Conservation (phyloP, 1,284 basidiomycete species). For the Hymenochaete sp. region DNA sequence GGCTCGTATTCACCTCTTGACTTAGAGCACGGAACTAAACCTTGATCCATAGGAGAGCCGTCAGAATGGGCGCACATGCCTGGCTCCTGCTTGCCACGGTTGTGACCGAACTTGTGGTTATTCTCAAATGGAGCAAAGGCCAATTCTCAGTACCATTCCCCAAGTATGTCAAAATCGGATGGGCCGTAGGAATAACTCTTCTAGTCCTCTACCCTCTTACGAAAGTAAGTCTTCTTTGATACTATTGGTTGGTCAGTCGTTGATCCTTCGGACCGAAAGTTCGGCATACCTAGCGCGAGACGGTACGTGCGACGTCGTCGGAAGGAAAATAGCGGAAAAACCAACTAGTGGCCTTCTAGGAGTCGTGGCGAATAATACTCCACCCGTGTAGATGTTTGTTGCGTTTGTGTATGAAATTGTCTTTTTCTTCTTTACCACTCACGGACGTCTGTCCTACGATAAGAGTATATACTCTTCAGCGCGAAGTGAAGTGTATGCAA, state of each 20-base stretch:
- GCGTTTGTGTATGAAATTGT: no score
- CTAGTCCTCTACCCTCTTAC: slow-evolving; percentile 61
- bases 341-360: no score
- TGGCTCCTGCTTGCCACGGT: slow-evolving; percentile 79
- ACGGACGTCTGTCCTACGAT: no score
- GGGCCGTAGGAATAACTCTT: slow-evolving; percentile 45
- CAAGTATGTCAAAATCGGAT: slow-evolving; percentile 51
- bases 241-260: slow-evolving; percentile 6
- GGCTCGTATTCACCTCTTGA: slow-evolving; percentile 35
- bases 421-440: no score
- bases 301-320: slow-evolving; percentile 27
- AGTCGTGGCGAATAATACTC: no score
- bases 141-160: slow-evolving; percentile 62
- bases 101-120: slow-evolving; percentile 64
- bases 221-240: slow-evolving; percentile 37
- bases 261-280: not conserved
- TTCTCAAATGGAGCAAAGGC: slow-evolving; percentile 70
- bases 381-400: no score
- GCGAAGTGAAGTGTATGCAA: no score
- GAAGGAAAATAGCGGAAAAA: no score
- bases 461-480: no score
- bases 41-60: slow-evolving; percentile 45
- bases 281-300: slow-evolving; percentile 30
- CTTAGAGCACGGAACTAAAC: slow-evolving; percentile 17
- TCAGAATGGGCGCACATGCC: slow-evolving; percentile 79